Base-by-base conservation (phyloP, 1,284 basidiomycete genomes). In the Cutaneotrichosporon dermatis region DNA sequence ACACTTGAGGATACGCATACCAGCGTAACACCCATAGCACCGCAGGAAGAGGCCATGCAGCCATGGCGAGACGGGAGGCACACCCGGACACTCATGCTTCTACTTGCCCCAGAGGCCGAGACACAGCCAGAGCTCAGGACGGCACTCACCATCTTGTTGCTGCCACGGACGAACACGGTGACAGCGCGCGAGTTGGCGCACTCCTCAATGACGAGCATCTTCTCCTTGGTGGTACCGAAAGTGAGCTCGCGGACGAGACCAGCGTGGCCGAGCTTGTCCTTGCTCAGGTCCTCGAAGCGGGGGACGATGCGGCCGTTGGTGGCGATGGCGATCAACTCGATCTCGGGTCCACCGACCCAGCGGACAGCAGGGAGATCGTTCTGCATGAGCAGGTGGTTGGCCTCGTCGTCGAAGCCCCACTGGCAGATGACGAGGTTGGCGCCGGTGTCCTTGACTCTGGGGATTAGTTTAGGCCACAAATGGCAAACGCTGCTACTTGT, bases 381-480 rank as follows among this genome's bases (percentile, higher is more conserved):
- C 81, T 97, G 94, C 88, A 99, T 92, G 68, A 99, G 80, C 72
- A 99, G 72, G 76, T 99, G 95, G 77, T 99, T 99, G 58, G 95
- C 95, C 81, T 99, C 95, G 76, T 99, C 96, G 74, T 99, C 95
- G 76, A 99, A 99, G 65, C 95, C 95, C 95, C 95, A 99, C 78
- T 99, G 96, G 79, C 95, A 99, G 70, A 99, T 96, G 68, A 99
- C 95, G 60, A 99, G 80, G 79, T 99, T 99, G 34, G 96, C 94
- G 37, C 96, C 95, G n/a, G 92, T 89, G 72, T 97, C 89, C 80
- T 98, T 97, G 66, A 99, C 94, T 74, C 86, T 84, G 60, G 8
- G 12, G 36, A 36, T 61, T 51, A 62, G 62, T 7, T 5, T 25
- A 8, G 9, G 8, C 39, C 39, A 40, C 25, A 25, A 25, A 25